Evolutionary conservation across 2,329 filamentous ascomycete genomes (phyloP), one percentile per base, ranked within the genome.

Genomic region (Curvularia sp.): DNA sequence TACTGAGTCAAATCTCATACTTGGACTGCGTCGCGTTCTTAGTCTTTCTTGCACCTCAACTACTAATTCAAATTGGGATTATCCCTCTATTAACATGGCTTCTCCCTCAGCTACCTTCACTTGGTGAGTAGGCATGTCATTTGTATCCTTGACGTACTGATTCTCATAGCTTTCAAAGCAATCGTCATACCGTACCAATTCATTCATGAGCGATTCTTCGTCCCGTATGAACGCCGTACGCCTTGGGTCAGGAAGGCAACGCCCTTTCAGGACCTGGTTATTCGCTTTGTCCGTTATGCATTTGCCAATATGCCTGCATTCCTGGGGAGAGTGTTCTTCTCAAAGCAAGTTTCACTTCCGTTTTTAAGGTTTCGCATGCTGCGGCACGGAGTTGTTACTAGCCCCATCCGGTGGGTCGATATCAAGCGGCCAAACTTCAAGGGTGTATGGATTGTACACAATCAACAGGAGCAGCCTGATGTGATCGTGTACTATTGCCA

Each of bases 401-500:
- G 82, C 26, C 88, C 88, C 0, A 82, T 90, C 6, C 81, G 84
- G 61, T 92, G 89, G 87, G 80, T 80, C 38, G 89, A 87, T 60
- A 77, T 87, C 51, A 76, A 83, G 26, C 77, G 83, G 82, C 74
- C 79, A 51, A 78, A 77, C 46, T 84, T 88, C 57, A 82, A 82
- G 58, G 91, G 91, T 2, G 77, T 94, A 4, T 94, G 90, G 88
- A 85, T 93, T 49, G 84, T 85, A 42, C 78, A 84, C 44, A 83
- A 91, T 66, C 82, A 85, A 15, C 80, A 82, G 39, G 78, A 81
- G 49, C 81, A 84, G 53, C 89, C 91, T 0, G 91, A 95, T 72
- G 80, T 95, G 55, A 87, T 93, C n/a, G 77, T 96, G 1, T 94
- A 92, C 73, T 95, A 95, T 73, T 85, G 86, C 41, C 92, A 96